phyloP scores from a whole-genome alignment of 371 early-diverging fungal species.

The Fennellomyces sp. region DNA sequence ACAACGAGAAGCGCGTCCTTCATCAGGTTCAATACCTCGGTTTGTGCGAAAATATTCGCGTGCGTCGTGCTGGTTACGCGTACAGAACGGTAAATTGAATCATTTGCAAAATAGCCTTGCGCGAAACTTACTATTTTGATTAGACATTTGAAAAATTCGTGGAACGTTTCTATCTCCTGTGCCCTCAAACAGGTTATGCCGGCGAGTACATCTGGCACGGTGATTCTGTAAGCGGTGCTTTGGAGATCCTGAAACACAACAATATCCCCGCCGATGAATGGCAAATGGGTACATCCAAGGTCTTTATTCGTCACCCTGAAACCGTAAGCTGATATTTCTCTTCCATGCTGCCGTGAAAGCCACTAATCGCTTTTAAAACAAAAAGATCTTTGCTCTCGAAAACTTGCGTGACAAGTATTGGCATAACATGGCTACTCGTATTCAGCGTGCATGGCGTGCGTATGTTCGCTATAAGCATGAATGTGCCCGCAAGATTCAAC shows the following conservation, averaged over 20 bases:
- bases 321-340: conserved; percentile 49
- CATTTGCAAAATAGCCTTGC: too few species aligned
- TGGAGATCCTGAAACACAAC: conserved; percentile 84
- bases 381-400: conserved; percentile 88
- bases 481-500: conserved; percentile 79
- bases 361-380: neutral
- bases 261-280: conserved; percentile 89
- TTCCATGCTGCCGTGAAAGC: neutral
- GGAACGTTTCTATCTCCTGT: conserved; percentile 75
- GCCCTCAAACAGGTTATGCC: conserved; percentile 81
- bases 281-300: conserved; percentile 94
- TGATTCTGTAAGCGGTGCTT: conserved; percentile 68
- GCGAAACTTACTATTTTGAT: neutral
- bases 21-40: conserved; percentile 98
- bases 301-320: conserved; percentile 95
- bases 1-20: conserved; percentile 88
- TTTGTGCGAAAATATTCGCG: conserved; percentile 96
- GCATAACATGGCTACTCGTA: conserved; percentile 94
- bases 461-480: conserved; percentile 76
- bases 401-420: conserved; percentile 93
- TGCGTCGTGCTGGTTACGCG: conserved; percentile 96
- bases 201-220: conserved; percentile 90
- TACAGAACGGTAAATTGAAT: conserved; percentile 57
- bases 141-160: conserved; percentile 53
- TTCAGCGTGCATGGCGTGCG: conserved; percentile 90